Conservation (phyloP, 2,329 filamentous ascomycete species). For the Talaromyces sp. region DNA sequence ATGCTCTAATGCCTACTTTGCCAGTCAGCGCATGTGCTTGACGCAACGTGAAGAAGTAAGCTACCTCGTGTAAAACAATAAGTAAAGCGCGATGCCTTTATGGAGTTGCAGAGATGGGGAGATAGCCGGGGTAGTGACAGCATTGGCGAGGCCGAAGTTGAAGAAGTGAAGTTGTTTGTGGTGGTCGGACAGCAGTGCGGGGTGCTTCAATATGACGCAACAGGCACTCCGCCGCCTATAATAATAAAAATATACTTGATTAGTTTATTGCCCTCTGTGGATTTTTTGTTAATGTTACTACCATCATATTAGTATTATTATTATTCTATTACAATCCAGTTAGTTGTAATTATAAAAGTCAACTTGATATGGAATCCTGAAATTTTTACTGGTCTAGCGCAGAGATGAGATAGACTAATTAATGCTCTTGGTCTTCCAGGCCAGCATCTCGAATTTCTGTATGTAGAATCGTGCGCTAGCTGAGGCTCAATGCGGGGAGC, state of each 20-base stretch:
- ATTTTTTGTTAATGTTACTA: too few species aligned
- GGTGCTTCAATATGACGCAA: background rate
- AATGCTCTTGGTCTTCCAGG: background rate
- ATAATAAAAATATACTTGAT: background rate
- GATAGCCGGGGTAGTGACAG: background rate
- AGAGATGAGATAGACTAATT: background rate
- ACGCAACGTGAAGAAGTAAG: background rate
- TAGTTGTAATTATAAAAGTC: background rate
- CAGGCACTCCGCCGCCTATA: background rate
- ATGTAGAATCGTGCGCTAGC: background rate
- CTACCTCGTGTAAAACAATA: background rate
- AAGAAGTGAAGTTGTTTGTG: background rate
- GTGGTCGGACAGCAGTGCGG: background rate
- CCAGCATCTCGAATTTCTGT: background rate
- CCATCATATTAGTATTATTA: background rate
- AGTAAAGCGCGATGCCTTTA: background rate
- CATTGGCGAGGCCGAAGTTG: background rate
- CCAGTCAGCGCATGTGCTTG: slow-evolving; percentile 1
- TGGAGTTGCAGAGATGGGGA: background rate
- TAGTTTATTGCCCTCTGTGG: background rate
- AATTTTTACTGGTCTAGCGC: background rate
- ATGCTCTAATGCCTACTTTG: slow-evolving; percentile 22
- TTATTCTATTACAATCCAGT: background rate
- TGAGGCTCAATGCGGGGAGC: background rate
- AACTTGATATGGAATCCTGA: background rate